Percentiles rank a stretch among this genome's conserved stretches.
These are phyloP conservation scores for Solanum chmielewskii DNA, from an alignment of 257 asterid species.

Conservation along the genomic window DNA sequence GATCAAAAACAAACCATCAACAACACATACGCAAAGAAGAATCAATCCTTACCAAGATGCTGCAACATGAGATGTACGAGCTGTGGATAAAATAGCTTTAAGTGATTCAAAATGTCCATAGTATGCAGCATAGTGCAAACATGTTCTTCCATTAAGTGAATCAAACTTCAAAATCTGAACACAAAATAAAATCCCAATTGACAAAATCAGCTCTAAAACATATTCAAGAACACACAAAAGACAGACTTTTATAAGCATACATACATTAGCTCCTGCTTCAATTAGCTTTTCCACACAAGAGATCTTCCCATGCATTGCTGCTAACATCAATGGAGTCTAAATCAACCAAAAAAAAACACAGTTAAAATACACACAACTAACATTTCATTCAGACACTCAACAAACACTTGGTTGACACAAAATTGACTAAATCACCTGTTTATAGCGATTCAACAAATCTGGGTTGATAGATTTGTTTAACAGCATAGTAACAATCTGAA, in stretches of 20 bases:
- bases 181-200: background rate
- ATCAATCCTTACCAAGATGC: slow-evolving; percentile 60
- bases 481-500: slow-evolving; percentile 66
- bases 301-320: slow-evolving; percentile 98
- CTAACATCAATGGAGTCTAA: slow-evolving; percentile 98
- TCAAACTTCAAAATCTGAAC: slow-evolving; percentile 85
- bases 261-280: slow-evolving; percentile 90
- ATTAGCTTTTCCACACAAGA: slow-evolving; percentile 71
- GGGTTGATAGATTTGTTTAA: slow-evolving; percentile 70
- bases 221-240: slow-evolving; percentile 1
- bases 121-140: slow-evolving; percentile 97
- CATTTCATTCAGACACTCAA: background rate
- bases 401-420: background rate
- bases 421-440: slow-evolving; percentile 38
- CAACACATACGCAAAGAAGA: background rate
- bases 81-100: slow-evolving; percentile 56
- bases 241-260: slow-evolving; percentile 2
- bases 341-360: slow-evolving; percentile 1
- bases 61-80: slow-evolving; percentile 70
- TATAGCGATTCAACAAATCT: slow-evolving; percentile 72
- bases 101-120: slow-evolving; percentile 87
- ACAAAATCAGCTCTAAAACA: background rate
- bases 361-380: background rate
- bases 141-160: slow-evolving; percentile 78
- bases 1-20: background rate